phyloP scores from a whole-genome alignment of 2,329 filamentous ascomycete species.

The Cordyceps tenuipes region DNA sequence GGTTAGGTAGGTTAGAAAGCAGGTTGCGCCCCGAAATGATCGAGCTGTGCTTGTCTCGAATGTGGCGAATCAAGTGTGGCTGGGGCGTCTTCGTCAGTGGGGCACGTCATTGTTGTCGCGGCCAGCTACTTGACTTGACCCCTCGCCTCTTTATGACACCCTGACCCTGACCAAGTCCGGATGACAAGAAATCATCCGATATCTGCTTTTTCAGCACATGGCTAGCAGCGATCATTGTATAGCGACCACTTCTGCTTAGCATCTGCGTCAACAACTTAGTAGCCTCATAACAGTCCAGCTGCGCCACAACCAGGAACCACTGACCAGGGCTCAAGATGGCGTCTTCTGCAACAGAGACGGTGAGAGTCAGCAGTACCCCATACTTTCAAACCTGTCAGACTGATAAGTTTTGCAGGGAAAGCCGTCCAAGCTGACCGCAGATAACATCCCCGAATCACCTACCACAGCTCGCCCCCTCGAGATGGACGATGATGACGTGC shows the following conservation, averaged over 20 bases:
- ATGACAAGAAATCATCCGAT: slow-evolving; percentile 15
- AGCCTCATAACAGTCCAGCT: not conserved
- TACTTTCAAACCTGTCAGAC: slow-evolving; percentile 5
- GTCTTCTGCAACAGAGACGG: slow-evolving; percentile 12
- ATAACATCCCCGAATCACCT: slow-evolving; percentile 51
- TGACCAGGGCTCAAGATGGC: slow-evolving; percentile 12
- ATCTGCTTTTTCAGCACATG: not conserved
- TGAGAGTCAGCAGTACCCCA: slow-evolving; percentile 2
- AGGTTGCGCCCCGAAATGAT: no score
- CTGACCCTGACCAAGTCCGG: slow-evolving; percentile 14
- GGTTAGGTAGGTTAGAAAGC: no score
- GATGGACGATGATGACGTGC: slow-evolving; percentile 62
- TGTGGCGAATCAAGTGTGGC: slow-evolving; percentile 21
- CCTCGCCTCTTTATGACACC: slow-evolving; percentile 18
- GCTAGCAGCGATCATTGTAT: not conserved
- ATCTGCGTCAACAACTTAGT: not conserved
- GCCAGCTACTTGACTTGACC: slow-evolving; percentile 20
- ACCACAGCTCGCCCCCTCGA: slow-evolving; percentile 58
- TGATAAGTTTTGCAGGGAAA: slow-evolving; percentile 31
- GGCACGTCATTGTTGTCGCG: slow-evolving; percentile 31
- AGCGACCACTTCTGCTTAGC: not conserved
- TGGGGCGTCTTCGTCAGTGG: slow-evolving; percentile 21
- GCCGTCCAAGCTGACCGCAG: slow-evolving; percentile 19
- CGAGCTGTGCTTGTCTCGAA: not conserved
- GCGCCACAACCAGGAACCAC: slow-evolving; percentile 7